Conservation (phyloP, 148 eudicot species). For the Mesembryanthemum crystallinum region DNA sequence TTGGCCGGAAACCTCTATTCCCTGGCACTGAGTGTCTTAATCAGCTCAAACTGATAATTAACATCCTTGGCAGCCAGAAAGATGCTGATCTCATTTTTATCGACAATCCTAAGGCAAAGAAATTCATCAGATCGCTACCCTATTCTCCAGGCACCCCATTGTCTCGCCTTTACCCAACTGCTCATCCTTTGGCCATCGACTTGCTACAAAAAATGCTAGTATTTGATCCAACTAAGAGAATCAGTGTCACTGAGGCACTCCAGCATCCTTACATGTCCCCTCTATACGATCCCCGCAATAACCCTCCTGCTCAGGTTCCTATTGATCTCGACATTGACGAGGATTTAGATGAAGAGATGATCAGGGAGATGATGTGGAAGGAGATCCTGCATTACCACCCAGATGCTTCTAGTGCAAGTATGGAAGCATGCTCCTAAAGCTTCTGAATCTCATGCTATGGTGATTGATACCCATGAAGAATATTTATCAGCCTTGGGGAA, state of each 20-base stretch:
- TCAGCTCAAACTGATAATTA: conserved; percentile 56
- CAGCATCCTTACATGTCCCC: conserved; percentile 69
- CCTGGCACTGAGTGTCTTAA: conserved; percentile 67
- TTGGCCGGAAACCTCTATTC: conserved; percentile 62
- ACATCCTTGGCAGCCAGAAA: conserved; percentile 58
- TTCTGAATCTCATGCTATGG: conserved; percentile 14
- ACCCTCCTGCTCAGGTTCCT: conserved; percentile 57
- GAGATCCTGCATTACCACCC: conserved; percentile 71
- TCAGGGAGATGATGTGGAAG: conserved; percentile 63
- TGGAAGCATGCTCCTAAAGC: conserved; percentile 29
- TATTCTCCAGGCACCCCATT: conserved; percentile 47
- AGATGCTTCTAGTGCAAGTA: conserved; percentile 33
- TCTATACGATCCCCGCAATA: conserved; percentile 45
- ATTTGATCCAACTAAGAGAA: conserved; percentile 63
- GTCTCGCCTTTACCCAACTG: conserved; percentile 50
- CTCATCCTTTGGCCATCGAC: conserved; percentile 65
- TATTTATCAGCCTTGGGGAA: conserved; percentile 17
- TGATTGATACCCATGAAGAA: conserved; percentile 19
- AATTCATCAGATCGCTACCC: conserved; percentile 47
- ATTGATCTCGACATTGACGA: conserved; percentile 61
- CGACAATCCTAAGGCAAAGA: conserved; percentile 59
- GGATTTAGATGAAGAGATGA: conserved; percentile 54
- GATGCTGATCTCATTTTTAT: conserved; percentile 54
- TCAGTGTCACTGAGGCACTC: conserved; percentile 63
- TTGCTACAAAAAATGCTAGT: conserved; percentile 61